phyloP scores from a whole-genome alignment of 2,329 filamentous ascomycete genomes.

The Bipolaris victoriae region DNA sequence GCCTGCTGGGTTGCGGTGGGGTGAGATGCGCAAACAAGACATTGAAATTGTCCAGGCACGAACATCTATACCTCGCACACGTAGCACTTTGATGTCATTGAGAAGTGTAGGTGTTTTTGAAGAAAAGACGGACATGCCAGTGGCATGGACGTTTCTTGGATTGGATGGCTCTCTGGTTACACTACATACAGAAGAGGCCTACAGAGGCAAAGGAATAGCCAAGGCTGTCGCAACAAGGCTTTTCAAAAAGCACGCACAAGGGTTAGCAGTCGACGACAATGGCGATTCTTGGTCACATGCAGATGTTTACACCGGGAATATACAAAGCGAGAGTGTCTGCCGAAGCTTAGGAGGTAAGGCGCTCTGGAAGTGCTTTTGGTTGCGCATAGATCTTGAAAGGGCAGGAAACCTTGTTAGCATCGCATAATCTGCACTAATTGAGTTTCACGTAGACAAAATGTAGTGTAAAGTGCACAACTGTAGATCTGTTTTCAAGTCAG shows the following conservation, averaged over 20 bases:
- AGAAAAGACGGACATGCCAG: conserved; percentile 54
- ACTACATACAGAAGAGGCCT: conserved; percentile 65
- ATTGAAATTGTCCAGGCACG: conserved; percentile 59
- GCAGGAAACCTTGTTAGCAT: conserved; percentile 25
- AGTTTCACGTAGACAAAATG: conserved; percentile 7
- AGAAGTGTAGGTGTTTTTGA: conserved; percentile 52
- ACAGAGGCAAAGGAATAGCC: conserved; percentile 67
- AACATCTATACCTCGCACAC: conserved; percentile 60
- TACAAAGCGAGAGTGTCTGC: conserved; percentile 66
- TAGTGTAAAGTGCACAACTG: not conserved
- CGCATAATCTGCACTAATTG: conserved; percentile 3
- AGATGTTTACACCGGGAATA: conserved; percentile 68
- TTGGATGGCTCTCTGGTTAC: conserved; percentile 67
- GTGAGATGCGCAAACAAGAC: conserved; percentile 58
- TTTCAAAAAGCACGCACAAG: conserved; percentile 54
- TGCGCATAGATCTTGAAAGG: conserved; percentile 51
- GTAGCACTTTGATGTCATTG: conserved; percentile 52
- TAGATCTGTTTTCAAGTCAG: conserved; percentile 34
- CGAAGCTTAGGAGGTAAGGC: conserved; percentile 64
- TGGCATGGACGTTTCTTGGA: conserved; percentile 71
- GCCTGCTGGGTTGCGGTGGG: conserved; percentile 63
- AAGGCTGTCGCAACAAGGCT: conserved; percentile 66
- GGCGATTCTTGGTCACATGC: conserved; percentile 64
- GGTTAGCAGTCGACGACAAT: conserved; percentile 38
- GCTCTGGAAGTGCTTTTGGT: conserved; percentile 66